Evolutionary conservation across 177 flowering plant species (phyloP).

Genomic region (Vitis hybrid): DNA sequence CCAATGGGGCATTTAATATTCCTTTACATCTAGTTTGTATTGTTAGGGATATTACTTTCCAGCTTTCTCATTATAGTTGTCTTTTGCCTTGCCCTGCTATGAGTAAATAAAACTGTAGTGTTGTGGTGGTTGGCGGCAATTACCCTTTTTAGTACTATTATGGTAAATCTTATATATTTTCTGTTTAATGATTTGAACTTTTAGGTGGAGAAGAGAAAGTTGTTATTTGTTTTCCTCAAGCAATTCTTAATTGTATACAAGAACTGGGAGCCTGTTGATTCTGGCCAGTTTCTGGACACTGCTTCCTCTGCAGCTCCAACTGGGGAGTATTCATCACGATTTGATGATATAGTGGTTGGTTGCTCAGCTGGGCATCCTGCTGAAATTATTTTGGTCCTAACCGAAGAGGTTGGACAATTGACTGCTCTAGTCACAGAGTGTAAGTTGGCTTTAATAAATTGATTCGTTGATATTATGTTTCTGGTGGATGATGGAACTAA

Average conservation of each 20-base stretch:
- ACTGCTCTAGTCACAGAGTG: slow-evolving; percentile 59
- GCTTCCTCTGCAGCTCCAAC: slow-evolving; percentile 26
- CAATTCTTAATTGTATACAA: slow-evolving; percentile 65
- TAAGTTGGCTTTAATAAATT: slow-evolving; percentile 37
- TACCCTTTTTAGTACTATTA: background rate
- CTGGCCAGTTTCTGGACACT: slow-evolving; percentile 40
- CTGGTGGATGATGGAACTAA: too few relatives aligned
- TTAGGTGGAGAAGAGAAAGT: slow-evolving; percentile 74
- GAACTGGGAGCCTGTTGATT: slow-evolving; percentile 73
- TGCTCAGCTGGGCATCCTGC: slow-evolving; percentile 92
- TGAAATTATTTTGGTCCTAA: slow-evolving; percentile 56
- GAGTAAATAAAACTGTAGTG: too few relatives aligned
- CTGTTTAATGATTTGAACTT: slow-evolving; percentile 3
- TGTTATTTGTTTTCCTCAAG: slow-evolving; percentile 70
- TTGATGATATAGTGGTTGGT: slow-evolving; percentile 54
- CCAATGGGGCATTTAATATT: too few relatives aligned
- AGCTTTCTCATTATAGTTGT: too few relatives aligned
- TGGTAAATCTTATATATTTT: background rate
- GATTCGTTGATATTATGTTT: background rate
- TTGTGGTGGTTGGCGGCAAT: background rate
- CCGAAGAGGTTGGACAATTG: slow-evolving; percentile 59
- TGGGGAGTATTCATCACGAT: slow-evolving; percentile 32
- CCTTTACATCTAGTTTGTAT: too few relatives aligned
- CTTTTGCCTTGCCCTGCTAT: too few relatives aligned
- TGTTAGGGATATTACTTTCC: too few relatives aligned